Evolutionary conservation across 352 stramenopile species (phyloP).

Genomic region (Phytophthora sansomeana): DNA sequence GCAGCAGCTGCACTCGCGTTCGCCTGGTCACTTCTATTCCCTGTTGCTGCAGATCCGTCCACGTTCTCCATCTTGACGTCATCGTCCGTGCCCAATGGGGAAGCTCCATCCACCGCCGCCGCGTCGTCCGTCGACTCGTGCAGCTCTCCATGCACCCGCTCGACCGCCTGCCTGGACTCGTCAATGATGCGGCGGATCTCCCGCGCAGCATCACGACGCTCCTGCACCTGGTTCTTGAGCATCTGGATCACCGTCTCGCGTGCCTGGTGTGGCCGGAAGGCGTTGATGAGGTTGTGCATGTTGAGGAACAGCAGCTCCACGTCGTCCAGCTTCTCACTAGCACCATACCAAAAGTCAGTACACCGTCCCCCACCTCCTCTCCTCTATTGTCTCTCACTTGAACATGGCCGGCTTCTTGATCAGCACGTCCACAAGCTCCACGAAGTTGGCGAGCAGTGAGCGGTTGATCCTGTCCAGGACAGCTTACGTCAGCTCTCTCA

Average conservation of each 20-base stretch:
- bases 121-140: slow-evolving; percentile 61
- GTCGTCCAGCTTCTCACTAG: slow-evolving; percentile 85
- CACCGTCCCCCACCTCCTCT: not conserved
- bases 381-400: slow-evolving; percentile 53
- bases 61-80: slow-evolving; percentile 70
- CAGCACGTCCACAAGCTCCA: slow-evolving; percentile 85
- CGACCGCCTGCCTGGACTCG: slow-evolving; percentile 64
- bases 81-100: slow-evolving; percentile 22
- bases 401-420: slow-evolving; percentile 82
- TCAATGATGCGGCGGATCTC: slow-evolving; percentile 85
- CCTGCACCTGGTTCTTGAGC: slow-evolving; percentile 81
- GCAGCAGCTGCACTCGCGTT: slow-evolving; percentile 16
- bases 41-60: slow-evolving; percentile 20
- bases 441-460: slow-evolving; percentile 86
- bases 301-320: slow-evolving; percentile 90
- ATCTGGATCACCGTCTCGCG: slow-evolving; percentile 87
- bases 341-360: slow-evolving; percentile 6
- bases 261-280: slow-evolving; percentile 87
- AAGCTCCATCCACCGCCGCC: slow-evolving; percentile 22
- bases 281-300: slow-evolving; percentile 92
- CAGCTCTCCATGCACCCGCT: slow-evolving; percentile 66
- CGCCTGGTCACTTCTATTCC: slow-evolving; percentile 12
- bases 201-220: slow-evolving; percentile 70
- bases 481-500: not conserved
- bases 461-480: slow-evolving; percentile 65